These are phyloP conservation scores for Ustilago xerochloae DNA, from an alignment of 1,284 basidiomycete genomes.

Conservation along the genomic window DNA sequence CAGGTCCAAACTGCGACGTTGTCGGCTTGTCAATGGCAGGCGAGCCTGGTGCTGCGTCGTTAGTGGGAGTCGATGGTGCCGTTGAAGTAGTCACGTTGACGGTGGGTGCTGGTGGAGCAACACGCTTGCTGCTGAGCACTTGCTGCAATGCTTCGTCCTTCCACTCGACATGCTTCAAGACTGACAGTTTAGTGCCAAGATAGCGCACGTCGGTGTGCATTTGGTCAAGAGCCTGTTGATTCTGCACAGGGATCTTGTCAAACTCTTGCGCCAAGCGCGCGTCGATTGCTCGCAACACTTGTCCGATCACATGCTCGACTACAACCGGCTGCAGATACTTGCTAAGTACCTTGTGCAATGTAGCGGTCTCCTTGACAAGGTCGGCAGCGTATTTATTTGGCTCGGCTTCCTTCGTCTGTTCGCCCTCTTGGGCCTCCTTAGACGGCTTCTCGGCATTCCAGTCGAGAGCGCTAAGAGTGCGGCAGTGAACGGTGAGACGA, in stretches of 20 bases:
- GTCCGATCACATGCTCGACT: constrained; percentile 56
- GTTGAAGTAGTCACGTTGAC: constrained; percentile 18
- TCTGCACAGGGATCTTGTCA: constrained; percentile 48
- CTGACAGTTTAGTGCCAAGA: constrained; percentile 52
- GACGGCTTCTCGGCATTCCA: constrained; percentile 47
- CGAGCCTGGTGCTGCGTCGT: constrained; percentile 30
- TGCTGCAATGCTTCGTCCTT: constrained; percentile 47
- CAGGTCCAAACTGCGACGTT: constrained; percentile 32
- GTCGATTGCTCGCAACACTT: constrained; percentile 59
- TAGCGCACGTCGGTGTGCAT: constrained; percentile 51
- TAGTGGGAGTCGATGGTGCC: constrained; percentile 29
- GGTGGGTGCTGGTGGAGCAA: constrained; percentile 14
- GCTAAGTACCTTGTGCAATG: constrained; percentile 93
- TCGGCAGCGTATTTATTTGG: constrained; percentile 86
- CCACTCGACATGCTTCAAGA: constrained; percentile 57
- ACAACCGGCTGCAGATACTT: constrained; percentile 76
- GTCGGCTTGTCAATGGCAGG: constrained; percentile 29
- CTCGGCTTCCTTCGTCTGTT: constrained; percentile 16
- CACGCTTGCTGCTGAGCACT: constrained; percentile 31
- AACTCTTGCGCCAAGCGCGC: constrained; percentile 54
- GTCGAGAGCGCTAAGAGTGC: constrained; percentile 73
- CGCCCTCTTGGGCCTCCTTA: background rate
- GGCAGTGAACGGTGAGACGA: constrained; percentile 85
- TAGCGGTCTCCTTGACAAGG: constrained; percentile 93
- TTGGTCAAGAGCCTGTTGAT: constrained; percentile 33